These are phyloP conservation scores for Alternaria triticina DNA, from an alignment of 2,329 filamentous ascomycete species.

Conservation along the genomic window DNA sequence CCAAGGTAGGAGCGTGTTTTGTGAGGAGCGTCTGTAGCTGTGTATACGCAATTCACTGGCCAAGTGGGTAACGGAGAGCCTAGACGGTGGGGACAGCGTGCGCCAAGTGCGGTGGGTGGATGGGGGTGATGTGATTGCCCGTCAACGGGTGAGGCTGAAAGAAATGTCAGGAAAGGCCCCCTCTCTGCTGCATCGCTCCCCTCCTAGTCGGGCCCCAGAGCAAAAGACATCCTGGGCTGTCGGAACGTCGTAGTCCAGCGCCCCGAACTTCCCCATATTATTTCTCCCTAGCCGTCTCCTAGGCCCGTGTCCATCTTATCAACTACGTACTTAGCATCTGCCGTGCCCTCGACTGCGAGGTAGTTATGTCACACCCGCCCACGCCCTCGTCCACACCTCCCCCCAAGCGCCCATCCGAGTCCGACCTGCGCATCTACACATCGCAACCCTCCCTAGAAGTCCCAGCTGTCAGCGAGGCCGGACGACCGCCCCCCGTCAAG, in stretches of 20 bases:
- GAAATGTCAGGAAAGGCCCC: conserved; percentile 11
- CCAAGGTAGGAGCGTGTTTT: neutral
- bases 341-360: conserved; percentile 1
- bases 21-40: neutral
- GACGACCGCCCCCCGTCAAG: conserved; percentile 54
- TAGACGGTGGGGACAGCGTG: neutral
- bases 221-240: conserved; percentile 9
- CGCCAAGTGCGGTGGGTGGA: conserved; percentile 2
- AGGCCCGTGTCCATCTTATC: conserved; percentile 10
- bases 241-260: conserved; percentile 9
- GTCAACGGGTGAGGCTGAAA: conserved; percentile 20
- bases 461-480: conserved; percentile 45
- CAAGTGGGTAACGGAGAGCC: neutral
- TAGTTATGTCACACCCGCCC: conserved; percentile 25
- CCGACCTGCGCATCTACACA: conserved; percentile 48
- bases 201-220: neutral
- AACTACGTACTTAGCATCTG: conserved; percentile 3
- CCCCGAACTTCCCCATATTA: conserved; percentile 22
- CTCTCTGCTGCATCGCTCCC: conserved; percentile 8
- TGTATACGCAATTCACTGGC: neutral
- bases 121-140: neutral
- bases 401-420: conserved; percentile 26
- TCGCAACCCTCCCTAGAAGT: conserved; percentile 58
- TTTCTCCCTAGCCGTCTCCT: conserved; percentile 16
- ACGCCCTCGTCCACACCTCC: conserved; percentile 22